Conservation (phyloP, 805 yeast species). For the Wickerhamiella azyma region DNA sequence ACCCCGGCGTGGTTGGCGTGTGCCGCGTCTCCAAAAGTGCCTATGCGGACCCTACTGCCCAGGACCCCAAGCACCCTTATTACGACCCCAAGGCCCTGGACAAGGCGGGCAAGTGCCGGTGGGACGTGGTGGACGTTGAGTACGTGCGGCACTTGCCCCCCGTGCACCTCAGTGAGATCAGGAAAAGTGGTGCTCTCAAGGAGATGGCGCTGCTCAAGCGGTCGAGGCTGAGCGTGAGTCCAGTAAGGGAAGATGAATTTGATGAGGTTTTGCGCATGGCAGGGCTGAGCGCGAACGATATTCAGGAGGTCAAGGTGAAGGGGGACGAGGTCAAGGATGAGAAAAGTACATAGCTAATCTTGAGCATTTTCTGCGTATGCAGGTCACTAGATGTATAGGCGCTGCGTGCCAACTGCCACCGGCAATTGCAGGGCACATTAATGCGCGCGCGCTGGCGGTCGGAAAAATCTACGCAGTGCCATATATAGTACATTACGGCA, state of each 20-base stretch:
- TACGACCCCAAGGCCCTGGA: slow-evolving; percentile 34
- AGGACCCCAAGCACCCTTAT: slow-evolving; percentile 32
- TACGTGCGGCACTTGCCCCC: slow-evolving; percentile 33
- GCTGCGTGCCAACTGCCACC: no score
- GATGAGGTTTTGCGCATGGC: slow-evolving; percentile 29
- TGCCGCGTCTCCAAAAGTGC: slow-evolving; percentile 23
- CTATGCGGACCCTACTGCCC: slow-evolving; percentile 26
- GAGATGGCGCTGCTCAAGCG: slow-evolving; percentile 36
- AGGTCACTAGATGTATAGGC: no score
- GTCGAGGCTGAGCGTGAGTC: slow-evolving; percentile 39
- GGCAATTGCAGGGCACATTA: no score
- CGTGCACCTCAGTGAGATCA: slow-evolving; percentile 32
- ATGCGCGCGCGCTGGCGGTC: no score
- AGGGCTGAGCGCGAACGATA: slow-evolving; percentile 18
- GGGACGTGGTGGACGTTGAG: slow-evolving; percentile 45
- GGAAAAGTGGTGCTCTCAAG: slow-evolving; percentile 23
- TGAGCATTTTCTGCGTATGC: no score
- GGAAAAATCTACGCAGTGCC: no score
- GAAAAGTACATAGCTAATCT: no score
- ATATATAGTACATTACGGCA: slow-evolving; percentile 25
- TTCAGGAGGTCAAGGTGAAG: slow-evolving; percentile 18
- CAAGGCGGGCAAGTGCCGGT: slow-evolving; percentile 29
- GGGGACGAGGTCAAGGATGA: neutral
- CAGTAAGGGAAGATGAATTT: slow-evolving; percentile 35
- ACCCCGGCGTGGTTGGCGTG: slow-evolving; percentile 43